These are phyloP conservation scores for Chalciporus piperatoides DNA, from an alignment of 1,284 basidiomycete species.

Conservation along the genomic window DNA sequence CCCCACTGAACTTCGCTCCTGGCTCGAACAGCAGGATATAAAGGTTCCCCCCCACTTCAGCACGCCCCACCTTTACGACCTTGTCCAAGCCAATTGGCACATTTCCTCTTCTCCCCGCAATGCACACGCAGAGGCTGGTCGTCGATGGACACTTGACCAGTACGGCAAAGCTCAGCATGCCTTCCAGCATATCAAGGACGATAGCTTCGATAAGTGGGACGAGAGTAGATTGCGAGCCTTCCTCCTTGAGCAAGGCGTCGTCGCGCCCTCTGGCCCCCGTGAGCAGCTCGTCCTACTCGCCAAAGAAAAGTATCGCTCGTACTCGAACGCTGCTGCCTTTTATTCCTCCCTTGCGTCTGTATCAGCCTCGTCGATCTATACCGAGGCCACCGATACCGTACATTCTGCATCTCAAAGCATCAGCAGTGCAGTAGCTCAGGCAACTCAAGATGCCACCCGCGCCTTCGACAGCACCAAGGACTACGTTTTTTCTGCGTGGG, in stretches of 20 bases:
- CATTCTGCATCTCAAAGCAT: conserved; percentile 47
- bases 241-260: conserved; percentile 83
- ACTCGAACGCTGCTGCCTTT: conserved; percentile 51
- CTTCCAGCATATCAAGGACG: conserved; percentile 54
- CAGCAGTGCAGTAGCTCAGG: conserved; percentile 42
- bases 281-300: conserved; percentile 80
- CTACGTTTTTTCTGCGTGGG: conserved; percentile 87
- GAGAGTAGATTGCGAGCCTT: conserved; percentile 79
- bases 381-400: conserved; percentile 17
- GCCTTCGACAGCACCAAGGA: conserved; percentile 75
- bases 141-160: conserved; percentile 57
- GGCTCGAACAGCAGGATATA: conserved; percentile 72
- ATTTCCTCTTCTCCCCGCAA: conserved; percentile 40
- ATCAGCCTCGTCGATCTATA: conserved; percentile 54
- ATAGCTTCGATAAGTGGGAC: conserved; percentile 73
- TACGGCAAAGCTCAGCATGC: conserved; percentile 61
- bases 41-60: conserved; percentile 49
- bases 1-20: conserved; percentile 56
- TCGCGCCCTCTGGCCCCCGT: conserved; percentile 72
- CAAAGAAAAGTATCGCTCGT: conserved; percentile 64
- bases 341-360: conserved; percentile 52
- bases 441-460: conserved; percentile 53
- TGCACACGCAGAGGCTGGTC: conserved; percentile 19
- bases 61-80: conserved; percentile 46
- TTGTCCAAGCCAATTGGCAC: conserved; percentile 63